phyloP scores from a whole-genome alignment of 208 protist genomes.

The Leishmania lainsoni region DNA sequence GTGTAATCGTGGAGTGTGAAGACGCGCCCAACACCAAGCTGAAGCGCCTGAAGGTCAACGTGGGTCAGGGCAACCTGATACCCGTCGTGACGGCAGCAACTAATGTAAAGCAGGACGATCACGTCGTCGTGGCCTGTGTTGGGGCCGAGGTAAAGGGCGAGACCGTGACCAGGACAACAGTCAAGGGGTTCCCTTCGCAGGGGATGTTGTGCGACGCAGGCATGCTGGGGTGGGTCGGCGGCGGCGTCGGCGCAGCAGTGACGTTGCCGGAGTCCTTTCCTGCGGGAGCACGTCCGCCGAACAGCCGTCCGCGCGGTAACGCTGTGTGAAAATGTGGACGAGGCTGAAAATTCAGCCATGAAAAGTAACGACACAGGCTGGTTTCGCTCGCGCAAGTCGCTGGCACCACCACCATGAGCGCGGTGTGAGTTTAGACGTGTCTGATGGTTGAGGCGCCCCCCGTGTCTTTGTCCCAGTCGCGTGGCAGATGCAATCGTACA shows the following conservation, averaged over 20 bases:
- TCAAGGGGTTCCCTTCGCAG: slow-evolving; percentile 69
- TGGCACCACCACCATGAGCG: neutral
- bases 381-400: neutral
- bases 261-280: slow-evolving; percentile 48
- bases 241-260: slow-evolving; percentile 64
- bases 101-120: slow-evolving; percentile 60
- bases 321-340: slow-evolving; percentile 17
- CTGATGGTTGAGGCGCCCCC: neutral
- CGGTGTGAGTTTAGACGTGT: neutral
- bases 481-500: neutral
- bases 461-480: neutral
- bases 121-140: slow-evolving; percentile 69
- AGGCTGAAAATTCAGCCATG: neutral
- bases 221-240: slow-evolving; percentile 84
- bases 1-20: slow-evolving; percentile 50
- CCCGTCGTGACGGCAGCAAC: slow-evolving; percentile 77
- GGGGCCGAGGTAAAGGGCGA: slow-evolving; percentile 64
- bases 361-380: neutral
- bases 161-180: slow-evolving; percentile 58
- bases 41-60: slow-evolving; percentile 66
- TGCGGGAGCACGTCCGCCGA: slow-evolving; percentile 39
- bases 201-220: slow-evolving; percentile 83
- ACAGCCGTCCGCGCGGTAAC: slow-evolving; percentile 43
- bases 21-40: slow-evolving; percentile 68
- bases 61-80: slow-evolving; percentile 48